Base-by-base conservation (phyloP, 1,284 basidiomycete genomes). In the Phellinidium pouzarii region DNA sequence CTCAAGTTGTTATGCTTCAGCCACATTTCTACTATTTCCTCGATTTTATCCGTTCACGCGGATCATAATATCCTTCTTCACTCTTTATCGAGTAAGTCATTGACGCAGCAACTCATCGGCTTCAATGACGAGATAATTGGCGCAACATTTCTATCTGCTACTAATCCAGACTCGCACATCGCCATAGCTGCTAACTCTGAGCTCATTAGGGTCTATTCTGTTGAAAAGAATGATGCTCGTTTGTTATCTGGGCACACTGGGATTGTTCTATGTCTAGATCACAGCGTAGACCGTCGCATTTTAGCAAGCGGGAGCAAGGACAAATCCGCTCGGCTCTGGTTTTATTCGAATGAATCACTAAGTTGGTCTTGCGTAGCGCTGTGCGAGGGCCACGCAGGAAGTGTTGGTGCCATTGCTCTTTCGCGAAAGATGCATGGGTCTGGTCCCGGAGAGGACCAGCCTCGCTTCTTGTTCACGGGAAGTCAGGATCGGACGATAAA, bases 91-190 rank as follows among this genome's bases (percentile, higher is more conserved):
- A 77, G 80, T 0, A 76, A 78, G 43, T 70, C 75, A 8, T 68
- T 89, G 26, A 72, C 78, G n/a, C 83, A 85, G n/a, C 94, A 97
- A 62, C 71, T 99, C 57, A 84, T 99, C 57, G 96, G 96, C 0
- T 99, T 89, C 77, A 98, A 99, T 68, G 96, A 99, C 68, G 94
- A 99, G 68, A 94, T 99, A 60, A 89, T 98, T 47, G 95, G 98
- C 62, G 79, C 83, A 7, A 75, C 79, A 19, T 91, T 91, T 70
- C 75, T 99, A 54, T 82, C 82, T 43, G 57, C 56, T 44, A 58
- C 64, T 1, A 59, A 63, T 50, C 55, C 60, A 42, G 84, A 90
- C 62, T 79, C 82, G 1, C 87, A 92, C 62, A 69, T 99, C 26
- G 96, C 94, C 8, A 74, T 99, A 11, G 95, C 95, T 6, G 95